phyloP scores from a whole-genome alignment of 1,284 basidiomycete genomes.

The Cryptococcus neoformans region DNA sequence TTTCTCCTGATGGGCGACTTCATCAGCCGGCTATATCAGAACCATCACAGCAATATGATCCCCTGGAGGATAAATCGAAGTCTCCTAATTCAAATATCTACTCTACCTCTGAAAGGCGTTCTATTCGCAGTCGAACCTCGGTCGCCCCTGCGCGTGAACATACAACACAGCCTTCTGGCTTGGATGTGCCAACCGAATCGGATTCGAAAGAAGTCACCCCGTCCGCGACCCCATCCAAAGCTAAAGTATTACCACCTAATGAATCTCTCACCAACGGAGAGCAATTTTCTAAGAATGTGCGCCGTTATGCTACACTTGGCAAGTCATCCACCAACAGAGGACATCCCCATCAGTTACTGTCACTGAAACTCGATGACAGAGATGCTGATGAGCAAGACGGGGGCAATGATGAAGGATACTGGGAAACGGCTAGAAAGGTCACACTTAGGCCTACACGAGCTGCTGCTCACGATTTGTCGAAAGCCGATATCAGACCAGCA shows the following conservation, averaged over 20 bases:
- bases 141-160: too few species aligned
- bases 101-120: too few species aligned
- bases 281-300: conserved; percentile 2
- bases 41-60: too few species aligned
- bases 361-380: background rate
- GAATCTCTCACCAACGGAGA: too few species aligned
- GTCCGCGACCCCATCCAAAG: conserved; percentile 5
- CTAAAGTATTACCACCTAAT: background rate
- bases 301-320: conserved; percentile 28
- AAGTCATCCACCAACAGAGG: conserved; percentile 2
- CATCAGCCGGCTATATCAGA: too few species aligned
- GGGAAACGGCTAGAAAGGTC: conserved; percentile 17
- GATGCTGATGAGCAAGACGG: conserved; percentile 4
- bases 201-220: background rate
- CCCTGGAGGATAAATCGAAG: too few species aligned
- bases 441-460: conserved; percentile 8
- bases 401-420: conserved; percentile 11
- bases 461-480: conserved; percentile 5
- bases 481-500: background rate
- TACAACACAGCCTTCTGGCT: too few species aligned
- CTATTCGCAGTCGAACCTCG: too few species aligned
- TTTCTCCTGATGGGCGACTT: too few species aligned
- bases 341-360: conserved; percentile 1
- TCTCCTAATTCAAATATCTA: too few species aligned
- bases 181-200: too few species aligned